A percentile compares a stretch with the other conserved stretches of the same genome.
Evolutionary conservation across 2,329 filamentous ascomycete species (phyloP).

Genomic region (Dryadomyces quercivorus): DNA sequence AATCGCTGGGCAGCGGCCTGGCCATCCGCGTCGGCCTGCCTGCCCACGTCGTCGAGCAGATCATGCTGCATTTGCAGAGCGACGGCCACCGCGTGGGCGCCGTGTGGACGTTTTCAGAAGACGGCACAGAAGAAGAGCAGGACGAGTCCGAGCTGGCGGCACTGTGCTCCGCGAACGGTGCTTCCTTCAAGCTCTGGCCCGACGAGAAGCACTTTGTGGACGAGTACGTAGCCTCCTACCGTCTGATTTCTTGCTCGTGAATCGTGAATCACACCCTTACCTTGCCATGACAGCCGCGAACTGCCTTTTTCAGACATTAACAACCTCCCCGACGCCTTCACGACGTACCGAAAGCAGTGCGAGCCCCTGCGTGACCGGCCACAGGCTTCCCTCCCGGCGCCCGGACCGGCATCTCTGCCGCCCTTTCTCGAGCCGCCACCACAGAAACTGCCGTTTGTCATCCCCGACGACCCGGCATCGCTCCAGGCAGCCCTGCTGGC

Average conservation of each 20-base stretch:
- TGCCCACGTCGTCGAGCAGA: conserved; percentile 43
- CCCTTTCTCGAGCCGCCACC: conserved; percentile 45
- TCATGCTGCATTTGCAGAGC: conserved; percentile 37
- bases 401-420: conserved; percentile 39
- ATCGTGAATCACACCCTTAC: too few species aligned
- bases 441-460: conserved; percentile 50
- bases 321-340: conserved; percentile 64
- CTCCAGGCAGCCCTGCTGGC: conserved; percentile 42
- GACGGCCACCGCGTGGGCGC: conserved; percentile 38
- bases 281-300: conserved; percentile 42
- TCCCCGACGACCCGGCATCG: conserved; percentile 41
- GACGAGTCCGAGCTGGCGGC: conserved; percentile 47
- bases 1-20: conserved; percentile 47
- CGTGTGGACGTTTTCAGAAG: conserved; percentile 64
- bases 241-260: background rate
- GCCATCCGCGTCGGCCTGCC: conserved; percentile 50
- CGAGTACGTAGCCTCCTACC: conserved; percentile 40
- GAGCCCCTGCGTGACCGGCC: conserved; percentile 59
- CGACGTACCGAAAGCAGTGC: conserved; percentile 58
- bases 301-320: conserved; percentile 41
- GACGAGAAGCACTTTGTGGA: conserved; percentile 74
- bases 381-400: conserved; percentile 40
- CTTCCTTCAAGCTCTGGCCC: conserved; percentile 52
- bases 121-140: conserved; percentile 54
- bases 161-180: conserved; percentile 36